Percentiles rank a stretch among this genome's conserved stretches.
phyloP scores from a whole-genome alignment of 371 early-diverging fungal species.

The Rhizopus arrhizus region DNA sequence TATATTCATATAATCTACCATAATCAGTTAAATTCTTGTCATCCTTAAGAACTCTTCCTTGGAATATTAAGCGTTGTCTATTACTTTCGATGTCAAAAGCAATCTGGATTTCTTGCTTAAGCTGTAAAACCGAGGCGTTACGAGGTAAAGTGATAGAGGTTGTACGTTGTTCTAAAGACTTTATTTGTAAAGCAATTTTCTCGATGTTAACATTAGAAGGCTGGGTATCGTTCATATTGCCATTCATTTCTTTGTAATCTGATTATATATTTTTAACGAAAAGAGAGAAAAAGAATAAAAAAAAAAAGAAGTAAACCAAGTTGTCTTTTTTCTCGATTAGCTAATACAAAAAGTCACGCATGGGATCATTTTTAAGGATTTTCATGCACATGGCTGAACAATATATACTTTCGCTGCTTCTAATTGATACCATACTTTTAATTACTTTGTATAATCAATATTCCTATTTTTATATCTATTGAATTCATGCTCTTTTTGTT shows the following conservation, averaged over 20 bases:
- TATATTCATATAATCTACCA: constrained; percentile 36
- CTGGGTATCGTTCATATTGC: background rate
- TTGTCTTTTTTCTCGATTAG: too few species aligned
- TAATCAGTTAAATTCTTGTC: constrained; percentile 59
- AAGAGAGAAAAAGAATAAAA: too few species aligned
- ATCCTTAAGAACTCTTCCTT: constrained; percentile 61
- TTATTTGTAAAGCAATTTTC: constrained; percentile 55
- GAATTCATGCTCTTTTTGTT: too few species aligned
- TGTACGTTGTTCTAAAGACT: constrained; percentile 58
- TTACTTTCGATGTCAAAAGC: constrained; percentile 56
- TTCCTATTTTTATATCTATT: too few species aligned
- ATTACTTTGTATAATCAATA: too few species aligned
- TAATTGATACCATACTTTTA: too few species aligned
- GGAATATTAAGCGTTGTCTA: constrained; percentile 64
- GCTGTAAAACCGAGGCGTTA: constrained; percentile 55
- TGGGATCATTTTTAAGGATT: too few species aligned
- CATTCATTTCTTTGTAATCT: background rate
- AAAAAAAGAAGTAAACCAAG: too few species aligned
- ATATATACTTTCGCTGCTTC: too few species aligned
- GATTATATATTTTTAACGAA: too few species aligned
- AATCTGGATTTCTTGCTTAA: constrained; percentile 57
- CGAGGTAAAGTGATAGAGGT: constrained; percentile 55
- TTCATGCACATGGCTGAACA: too few species aligned
- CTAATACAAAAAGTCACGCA: too few species aligned
- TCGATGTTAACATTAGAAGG: background rate